Evolutionary conservation across 208 protist species (phyloP).

Genomic region (Zelonia costaricensis): DNA sequence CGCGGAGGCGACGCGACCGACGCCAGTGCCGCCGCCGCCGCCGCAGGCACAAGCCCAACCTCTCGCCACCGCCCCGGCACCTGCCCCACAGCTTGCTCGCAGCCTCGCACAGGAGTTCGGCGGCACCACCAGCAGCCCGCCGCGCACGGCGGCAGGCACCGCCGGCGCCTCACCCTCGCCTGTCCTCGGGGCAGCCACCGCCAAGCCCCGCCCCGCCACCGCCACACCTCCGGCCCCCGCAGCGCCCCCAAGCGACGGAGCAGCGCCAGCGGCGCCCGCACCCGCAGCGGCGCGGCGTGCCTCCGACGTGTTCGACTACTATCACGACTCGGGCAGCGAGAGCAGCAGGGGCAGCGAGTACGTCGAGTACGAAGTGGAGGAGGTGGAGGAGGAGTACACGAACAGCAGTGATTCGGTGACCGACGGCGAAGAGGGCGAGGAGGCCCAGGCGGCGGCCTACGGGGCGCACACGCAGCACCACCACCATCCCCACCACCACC

Average conservation of each 20-base stretch:
- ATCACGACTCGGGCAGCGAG: conserved; percentile 7
- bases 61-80: conserved; percentile 12
- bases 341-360: conserved; percentile 6
- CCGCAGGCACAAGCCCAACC: conserved; percentile 2
- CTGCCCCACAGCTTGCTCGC: conserved; percentile 25
- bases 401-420: too few species aligned
- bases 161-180: background rate
- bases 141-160: background rate
- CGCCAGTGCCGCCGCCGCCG: conserved; percentile 6
- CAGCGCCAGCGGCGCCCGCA: background rate
- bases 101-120: conserved; percentile 26
- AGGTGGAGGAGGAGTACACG: conserved; percentile 29
- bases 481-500: too few species aligned
- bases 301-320: conserved; percentile 15
- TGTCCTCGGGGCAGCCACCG: background rate
- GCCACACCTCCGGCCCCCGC: background rate
- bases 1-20: background rate
- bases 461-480: conserved; percentile 6
- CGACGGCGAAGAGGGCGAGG: conserved; percentile 18
- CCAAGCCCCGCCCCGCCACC: background rate
- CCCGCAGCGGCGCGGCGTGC: background rate
- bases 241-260: background rate
- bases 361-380: conserved; percentile 25
- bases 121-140: conserved; percentile 14
- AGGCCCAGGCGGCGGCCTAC: background rate